Evolutionary conservation across 208 protist genomes (phyloP).

Genomic region (Wallacemonas sp.): DNA sequence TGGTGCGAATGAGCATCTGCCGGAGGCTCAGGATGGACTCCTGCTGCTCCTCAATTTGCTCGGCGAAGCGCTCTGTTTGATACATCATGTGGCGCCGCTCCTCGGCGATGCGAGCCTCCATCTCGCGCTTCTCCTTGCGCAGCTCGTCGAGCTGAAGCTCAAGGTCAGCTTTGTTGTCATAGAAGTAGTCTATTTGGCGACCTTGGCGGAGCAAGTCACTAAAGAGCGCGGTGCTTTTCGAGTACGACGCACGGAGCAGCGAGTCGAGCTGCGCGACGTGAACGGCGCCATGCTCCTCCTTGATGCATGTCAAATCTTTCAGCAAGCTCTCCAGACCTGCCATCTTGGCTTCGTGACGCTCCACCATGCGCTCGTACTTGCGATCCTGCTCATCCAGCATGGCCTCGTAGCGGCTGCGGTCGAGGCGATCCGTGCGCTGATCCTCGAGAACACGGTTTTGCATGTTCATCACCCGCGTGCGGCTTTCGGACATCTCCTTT

Average conservation of each 20-base stretch:
- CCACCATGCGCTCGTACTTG: conserved; percentile 52
- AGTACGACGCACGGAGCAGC: conserved; percentile 80
- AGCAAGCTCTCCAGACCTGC: conserved; percentile 72
- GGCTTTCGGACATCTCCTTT: conserved; percentile 81
- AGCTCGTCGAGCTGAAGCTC: conserved; percentile 69
- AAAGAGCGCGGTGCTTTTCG: conserved; percentile 86
- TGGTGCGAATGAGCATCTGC: conserved; percentile 77
- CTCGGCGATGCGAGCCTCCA: conserved; percentile 56
- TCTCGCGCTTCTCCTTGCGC: conserved; percentile 57
- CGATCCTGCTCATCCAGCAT: conserved; percentile 60
- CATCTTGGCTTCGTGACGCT: conserved; percentile 65
- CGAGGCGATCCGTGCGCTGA: conserved; percentile 43
- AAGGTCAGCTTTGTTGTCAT: conserved; percentile 53
- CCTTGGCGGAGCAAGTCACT: conserved; percentile 80
- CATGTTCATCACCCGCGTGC: conserved; percentile 77
- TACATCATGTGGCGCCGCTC: conserved; percentile 64
- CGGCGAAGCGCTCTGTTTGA: conserved; percentile 69
- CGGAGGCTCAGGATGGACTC: conserved; percentile 79
- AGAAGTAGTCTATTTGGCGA: conserved; percentile 69
- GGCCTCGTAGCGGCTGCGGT: conserved; percentile 54
- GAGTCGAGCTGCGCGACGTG: conserved; percentile 80
- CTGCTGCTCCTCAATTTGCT: conserved; percentile 85
- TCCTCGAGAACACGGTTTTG: conserved; percentile 79
- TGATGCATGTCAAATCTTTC: conserved; percentile 70
- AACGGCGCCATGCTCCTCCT: conserved; percentile 52